These are phyloP conservation scores for Kondoa malvinella DNA, from an alignment of 768 basidiomycete species.

Conservation along the genomic window DNA sequence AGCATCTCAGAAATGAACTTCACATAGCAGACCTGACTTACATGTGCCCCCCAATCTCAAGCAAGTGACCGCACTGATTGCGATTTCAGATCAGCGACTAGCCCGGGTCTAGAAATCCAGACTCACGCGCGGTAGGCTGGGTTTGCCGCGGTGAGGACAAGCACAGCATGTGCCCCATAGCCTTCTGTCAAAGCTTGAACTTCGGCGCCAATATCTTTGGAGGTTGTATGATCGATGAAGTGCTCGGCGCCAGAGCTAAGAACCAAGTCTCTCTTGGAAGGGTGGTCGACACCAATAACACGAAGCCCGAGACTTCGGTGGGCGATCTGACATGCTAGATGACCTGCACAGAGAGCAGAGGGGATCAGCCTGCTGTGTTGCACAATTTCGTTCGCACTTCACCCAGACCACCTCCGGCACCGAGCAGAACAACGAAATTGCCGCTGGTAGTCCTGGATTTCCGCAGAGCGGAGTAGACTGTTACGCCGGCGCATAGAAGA, in stretches of 20 bases:
- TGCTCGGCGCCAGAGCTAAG: conserved; percentile 17
- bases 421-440: conserved; percentile 30
- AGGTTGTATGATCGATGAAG: conserved; percentile 54
- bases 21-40: conserved; percentile 4
- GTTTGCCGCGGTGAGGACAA: conserved; percentile 11
- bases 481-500: conserved; percentile 32
- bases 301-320: conserved; percentile 50
- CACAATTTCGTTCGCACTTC: too few species aligned
- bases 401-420: not conserved
- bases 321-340: conserved; percentile 65
- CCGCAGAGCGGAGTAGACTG: conserved; percentile 31
- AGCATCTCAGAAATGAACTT: conserved; percentile 1
- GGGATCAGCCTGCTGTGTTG: too few species aligned
- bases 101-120: not conserved
- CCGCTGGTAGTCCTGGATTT: conserved; percentile 42
- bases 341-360: conserved; percentile 3
- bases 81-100: not conserved
- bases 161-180: conserved; percentile 44
- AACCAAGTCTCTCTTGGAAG: conserved; percentile 41
- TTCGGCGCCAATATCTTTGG: conserved; percentile 47
- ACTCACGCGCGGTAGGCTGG: conserved; percentile 8
- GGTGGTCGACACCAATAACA: conserved; percentile 60
- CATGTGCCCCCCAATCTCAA: not conserved
- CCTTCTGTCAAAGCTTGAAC: conserved; percentile 40
- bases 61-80: not conserved